Evolutionary conservation across 179 eudicot genomes (phyloP).

Genomic region (Monotropa hypopitys): DNA sequence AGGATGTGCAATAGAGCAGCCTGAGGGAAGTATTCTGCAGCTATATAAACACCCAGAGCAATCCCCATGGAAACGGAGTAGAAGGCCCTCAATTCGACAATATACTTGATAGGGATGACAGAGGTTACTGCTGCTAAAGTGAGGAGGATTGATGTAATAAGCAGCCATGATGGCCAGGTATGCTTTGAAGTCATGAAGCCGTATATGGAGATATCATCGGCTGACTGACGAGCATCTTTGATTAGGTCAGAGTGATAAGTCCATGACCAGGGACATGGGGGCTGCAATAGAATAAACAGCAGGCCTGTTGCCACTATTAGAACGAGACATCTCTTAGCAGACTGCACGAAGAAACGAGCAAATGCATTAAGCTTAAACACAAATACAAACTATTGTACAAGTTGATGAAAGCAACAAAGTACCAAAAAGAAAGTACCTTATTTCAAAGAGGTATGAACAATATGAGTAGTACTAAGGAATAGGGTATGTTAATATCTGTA

Average conservation of each 20-base stretch:
- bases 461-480: not conserved
- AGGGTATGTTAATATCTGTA: not conserved
- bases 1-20: slow-evolving; percentile 68
- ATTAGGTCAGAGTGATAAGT: slow-evolving; percentile 75
- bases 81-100: slow-evolving; percentile 64
- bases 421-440: not conserved
- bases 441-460: not conserved
- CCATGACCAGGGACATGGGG: slow-evolving; percentile 78
- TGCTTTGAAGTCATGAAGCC: slow-evolving; percentile 79
- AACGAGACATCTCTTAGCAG: slow-evolving; percentile 84
- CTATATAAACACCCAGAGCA: slow-evolving; percentile 74
- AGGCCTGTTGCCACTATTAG: slow-evolving; percentile 72
- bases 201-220: slow-evolving; percentile 84
- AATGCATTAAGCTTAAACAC: not conserved
- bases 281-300: slow-evolving; percentile 75
- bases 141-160: slow-evolving; percentile 65
- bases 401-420: not conserved
- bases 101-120: slow-evolving; percentile 74
- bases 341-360: slow-evolving; percentile 32
- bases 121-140: slow-evolving; percentile 81
- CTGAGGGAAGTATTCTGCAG: slow-evolving; percentile 87
- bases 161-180: slow-evolving; percentile 98
- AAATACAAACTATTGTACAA: not conserved
- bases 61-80: slow-evolving; percentile 78
- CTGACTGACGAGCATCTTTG: slow-evolving; percentile 76